phyloP scores from a whole-genome alignment of 2,329 filamentous ascomycete genomes.

The Epicoccum sorghinum region DNA sequence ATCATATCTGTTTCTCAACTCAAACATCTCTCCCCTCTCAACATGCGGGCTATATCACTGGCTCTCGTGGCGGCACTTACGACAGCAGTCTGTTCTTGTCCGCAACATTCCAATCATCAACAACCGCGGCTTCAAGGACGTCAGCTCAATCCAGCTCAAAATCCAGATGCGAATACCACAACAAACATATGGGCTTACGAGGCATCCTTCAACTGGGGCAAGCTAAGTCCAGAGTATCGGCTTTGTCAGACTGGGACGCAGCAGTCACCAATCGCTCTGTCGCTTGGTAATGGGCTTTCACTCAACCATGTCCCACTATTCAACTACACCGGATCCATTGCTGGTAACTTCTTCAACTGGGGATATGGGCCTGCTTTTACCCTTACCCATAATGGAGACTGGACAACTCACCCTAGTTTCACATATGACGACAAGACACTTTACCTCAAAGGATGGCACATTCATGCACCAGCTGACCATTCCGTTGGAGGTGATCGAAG shows the following conservation, averaged over 20 bases:
- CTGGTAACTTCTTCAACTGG: constrained; percentile 57
- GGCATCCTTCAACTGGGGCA: constrained; percentile 51
- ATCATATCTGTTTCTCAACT: no score
- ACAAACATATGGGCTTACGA: constrained; percentile 27
- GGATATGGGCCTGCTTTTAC: constrained; percentile 57
- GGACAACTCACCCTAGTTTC: constrained; percentile 50
- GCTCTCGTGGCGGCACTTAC: constrained; percentile 12
- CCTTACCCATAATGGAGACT: constrained; percentile 46
- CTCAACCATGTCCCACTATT: constrained; percentile 51
- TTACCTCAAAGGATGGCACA: constrained; percentile 59
- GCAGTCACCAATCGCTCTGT: constrained; percentile 58
- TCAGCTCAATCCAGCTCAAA: constrained; percentile 9
- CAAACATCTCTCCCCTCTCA: not conserved
- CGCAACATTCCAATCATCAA: constrained; percentile 24
- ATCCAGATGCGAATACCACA: constrained; percentile 17
- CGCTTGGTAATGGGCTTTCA: constrained; percentile 49
- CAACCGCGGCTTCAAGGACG: constrained; percentile 14
- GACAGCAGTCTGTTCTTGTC: constrained; percentile 16
- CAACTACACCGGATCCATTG: constrained; percentile 46
- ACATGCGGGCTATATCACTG: constrained; percentile 22
- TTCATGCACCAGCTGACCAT: constrained; percentile 60
- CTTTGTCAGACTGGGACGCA: constrained; percentile 59
- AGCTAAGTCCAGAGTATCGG: constrained; percentile 48
- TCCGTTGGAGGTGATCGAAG: constrained; percentile 51
- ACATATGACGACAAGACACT: constrained; percentile 55